These are phyloP conservation scores for Pseudoperonospora humuli DNA, from an alignment of 352 stramenopile species.

Conservation along the genomic window DNA sequence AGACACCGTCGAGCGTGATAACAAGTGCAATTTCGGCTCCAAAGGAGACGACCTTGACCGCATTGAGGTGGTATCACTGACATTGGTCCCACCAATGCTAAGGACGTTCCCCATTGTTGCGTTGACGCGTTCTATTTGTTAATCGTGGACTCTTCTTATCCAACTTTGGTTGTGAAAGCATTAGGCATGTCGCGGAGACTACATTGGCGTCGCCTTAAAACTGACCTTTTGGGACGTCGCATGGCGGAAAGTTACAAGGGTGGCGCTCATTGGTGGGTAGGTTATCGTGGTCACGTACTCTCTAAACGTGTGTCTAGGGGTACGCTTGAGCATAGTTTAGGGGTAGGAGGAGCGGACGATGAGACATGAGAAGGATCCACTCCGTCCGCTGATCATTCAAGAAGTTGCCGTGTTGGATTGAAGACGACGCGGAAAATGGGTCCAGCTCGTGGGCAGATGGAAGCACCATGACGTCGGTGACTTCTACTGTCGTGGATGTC, in stretches of 20 bases:
- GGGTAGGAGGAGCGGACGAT: no score
- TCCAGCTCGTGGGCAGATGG: no score
- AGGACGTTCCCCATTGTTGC: slow-evolving; percentile 19
- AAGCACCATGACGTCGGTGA: no score
- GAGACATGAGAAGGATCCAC: no score
- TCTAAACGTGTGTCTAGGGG: no score
- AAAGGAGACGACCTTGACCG: not conserved
- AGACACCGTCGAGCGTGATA: slow-evolving; percentile 48
- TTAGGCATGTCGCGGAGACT: slow-evolving; percentile 13
- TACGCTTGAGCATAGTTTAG: no score
- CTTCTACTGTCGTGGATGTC: no score
- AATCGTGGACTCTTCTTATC: no score
- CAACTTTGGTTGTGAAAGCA: not conserved
- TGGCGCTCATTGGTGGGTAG: not conserved
- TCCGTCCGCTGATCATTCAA: no score
- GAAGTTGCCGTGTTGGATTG: no score
- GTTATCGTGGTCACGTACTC: no score
- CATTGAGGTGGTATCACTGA: not conserved
- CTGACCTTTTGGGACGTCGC: slow-evolving; percentile 1
- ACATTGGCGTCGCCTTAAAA: not conserved
- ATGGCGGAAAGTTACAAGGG: slow-evolving; percentile 1
- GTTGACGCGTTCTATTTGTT: not conserved
- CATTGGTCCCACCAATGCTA: slow-evolving; percentile 5
- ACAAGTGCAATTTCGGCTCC: slow-evolving; percentile 30
- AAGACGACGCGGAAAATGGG: no score